Evolutionary conservation across 2,329 filamentous ascomycete genomes (phyloP), one percentile per base, ranked within the genome.

Genomic region (Albifimbria verrucaria): DNA sequence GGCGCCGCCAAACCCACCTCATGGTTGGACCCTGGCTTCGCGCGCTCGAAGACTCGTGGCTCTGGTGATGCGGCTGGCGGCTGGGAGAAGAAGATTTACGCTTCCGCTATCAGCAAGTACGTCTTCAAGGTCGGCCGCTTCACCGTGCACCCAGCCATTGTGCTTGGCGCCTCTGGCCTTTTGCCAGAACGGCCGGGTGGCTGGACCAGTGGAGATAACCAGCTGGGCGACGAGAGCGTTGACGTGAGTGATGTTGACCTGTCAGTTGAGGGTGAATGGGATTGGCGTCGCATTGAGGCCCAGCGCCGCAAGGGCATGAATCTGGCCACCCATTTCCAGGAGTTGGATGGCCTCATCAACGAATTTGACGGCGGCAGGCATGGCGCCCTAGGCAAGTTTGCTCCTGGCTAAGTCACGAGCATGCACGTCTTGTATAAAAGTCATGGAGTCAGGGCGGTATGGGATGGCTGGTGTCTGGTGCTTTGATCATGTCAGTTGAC

Each of bases 81-180:
- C 25, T 82, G 82, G 68, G 77, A 84, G 67, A 85, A 81, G 69
- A 83, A 81, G 55, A 79, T 93, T 39, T 80, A 88, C 60, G 90
- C 89, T 1, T 87, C 86, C 0, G 86, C 85, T 1, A 70, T 93
- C 43, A 86, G 82, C 73, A 92, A 92, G 74, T 93, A 93, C 68
- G 89, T 93, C 41, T 86, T 90, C 68, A 93, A 93, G 75, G 78
- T 91, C 52, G 89, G 88, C 1, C 79, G 93, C 22, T 77, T 94
- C 63, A 97, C 93, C 0, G 83, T 97, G 4, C 85, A 92, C 58
- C 92, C 94, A 0, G 88, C 92, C 60, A 78, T 89, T 46, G 77
- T 93, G 7, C 77, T 97, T 23, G 77, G 82, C 43, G 81, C 86
- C 32, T 87, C 87, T 48, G 85, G 86, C 2, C 75, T 97, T 66